These are phyloP conservation scores for Proteromonas lacertae DNA, from an alignment of 352 stramenopile species.

Conservation along the genomic window DNA sequence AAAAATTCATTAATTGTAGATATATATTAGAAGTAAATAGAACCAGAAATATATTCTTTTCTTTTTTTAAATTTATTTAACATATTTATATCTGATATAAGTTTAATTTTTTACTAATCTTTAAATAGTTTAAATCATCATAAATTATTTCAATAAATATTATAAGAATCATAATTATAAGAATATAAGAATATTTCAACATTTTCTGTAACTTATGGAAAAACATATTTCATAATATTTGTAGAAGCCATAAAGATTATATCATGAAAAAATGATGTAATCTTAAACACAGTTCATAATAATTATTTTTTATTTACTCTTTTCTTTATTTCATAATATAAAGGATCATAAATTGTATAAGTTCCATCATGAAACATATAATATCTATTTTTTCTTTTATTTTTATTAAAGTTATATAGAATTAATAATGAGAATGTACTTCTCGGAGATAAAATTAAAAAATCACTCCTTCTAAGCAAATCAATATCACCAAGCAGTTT, in stretches of 20 bases:
- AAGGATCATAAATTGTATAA: too few relatives aligned
- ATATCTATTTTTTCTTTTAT: too few relatives aligned
- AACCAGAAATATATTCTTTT: neutral
- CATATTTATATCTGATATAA: neutral
- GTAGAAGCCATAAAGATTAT: conserved; percentile 24
- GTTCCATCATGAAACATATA: too few relatives aligned
- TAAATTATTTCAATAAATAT: conserved; percentile 23
- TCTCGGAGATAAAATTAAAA: too few relatives aligned
- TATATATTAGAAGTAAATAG: conserved; percentile 22
- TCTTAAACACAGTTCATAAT: conserved; percentile 97
- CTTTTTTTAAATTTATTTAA: neutral
- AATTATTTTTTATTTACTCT: conserved; percentile 86
- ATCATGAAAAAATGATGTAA: conserved; percentile 29
- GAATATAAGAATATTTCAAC: conserved; percentile 2
- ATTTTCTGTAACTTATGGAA: conserved; percentile 5
- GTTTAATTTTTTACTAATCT: too few relatives aligned
- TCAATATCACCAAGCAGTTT: too few relatives aligned
- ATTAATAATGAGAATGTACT: too few relatives aligned
- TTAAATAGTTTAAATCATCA: conserved; percentile 28
- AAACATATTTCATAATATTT: conserved; percentile 15
- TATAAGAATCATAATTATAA: conserved; percentile 3
- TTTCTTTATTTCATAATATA: conserved; percentile 91
- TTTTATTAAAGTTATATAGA: too few relatives aligned
- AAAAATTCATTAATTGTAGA: conserved; percentile 20
- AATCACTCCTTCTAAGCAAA: too few relatives aligned